These are phyloP conservation scores for Otatea glauca DNA, from an alignment of 176 grass and related monocot genomes.

Conservation along the genomic window DNA sequence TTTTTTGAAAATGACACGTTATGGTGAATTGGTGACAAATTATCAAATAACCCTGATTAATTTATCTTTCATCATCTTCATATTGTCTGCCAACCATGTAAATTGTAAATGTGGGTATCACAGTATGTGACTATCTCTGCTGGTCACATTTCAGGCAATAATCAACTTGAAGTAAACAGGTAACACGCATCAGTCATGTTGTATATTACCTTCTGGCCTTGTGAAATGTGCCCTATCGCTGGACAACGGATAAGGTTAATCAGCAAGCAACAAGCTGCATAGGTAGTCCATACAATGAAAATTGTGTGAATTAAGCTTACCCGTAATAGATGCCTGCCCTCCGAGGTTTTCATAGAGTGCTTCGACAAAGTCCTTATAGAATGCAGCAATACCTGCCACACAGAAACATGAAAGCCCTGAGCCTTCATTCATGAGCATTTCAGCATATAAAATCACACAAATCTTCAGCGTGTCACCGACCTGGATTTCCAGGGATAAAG, in stretches of 20 bases:
- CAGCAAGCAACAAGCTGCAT: slow-evolving; percentile 38
- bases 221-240: slow-evolving; percentile 78
- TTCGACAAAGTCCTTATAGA: slow-evolving; percentile 77
- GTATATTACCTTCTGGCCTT: slow-evolving; percentile 65
- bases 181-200: slow-evolving; percentile 1
- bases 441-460: not conserved
- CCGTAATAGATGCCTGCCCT: slow-evolving; percentile 73
- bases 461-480: not conserved
- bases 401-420: not conserved
- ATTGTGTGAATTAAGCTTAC: slow-evolving; percentile 22
- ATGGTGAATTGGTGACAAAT: not conserved
- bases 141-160: slow-evolving; percentile 4
- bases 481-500: slow-evolving; percentile 86
- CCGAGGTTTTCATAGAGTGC: slow-evolving; percentile 70
- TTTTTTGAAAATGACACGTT: not conserved
- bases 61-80: not conserved
- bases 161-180: slow-evolving; percentile 9
- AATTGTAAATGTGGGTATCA: not conserved
- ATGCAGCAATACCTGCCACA: slow-evolving; percentile 68
- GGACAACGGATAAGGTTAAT: slow-evolving; percentile 46
- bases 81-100: not conserved
- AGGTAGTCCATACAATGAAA: not conserved
- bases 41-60: not conserved
- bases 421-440: not conserved
- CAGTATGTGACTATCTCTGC: not conserved